Base-by-base conservation (phyloP, 805 yeast species). In the Metschnikowia sp. region DNA sequence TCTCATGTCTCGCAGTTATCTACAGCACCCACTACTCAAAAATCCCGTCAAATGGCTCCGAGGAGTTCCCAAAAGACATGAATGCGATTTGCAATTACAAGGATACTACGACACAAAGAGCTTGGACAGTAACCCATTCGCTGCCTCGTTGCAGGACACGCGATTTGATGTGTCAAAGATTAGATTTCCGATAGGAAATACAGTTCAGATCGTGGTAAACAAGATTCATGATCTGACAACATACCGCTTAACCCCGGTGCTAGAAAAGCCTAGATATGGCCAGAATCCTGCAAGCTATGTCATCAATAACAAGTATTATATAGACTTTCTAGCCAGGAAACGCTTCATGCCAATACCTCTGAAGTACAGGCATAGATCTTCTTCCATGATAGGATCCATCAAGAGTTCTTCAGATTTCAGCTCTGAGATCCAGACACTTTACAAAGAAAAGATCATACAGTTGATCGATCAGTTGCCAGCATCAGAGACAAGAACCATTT, bases 41-140 rank as follows among this genome's bases (percentile, higher is more conserved):
- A 65, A 65, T 47, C 74, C 73, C 0, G 49, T 54, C 28, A 60
- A 62, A 37, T 64, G 66, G 62, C 55, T 67, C 8, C 48, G 52
- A 10, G 50, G 50, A 15, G 53, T 52, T 10, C 51, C 50, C 19
- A 58, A 53, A 7, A 61, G 60, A 42, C 58, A 53, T 26, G 65
- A 62, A 12, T 43, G 57, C 2, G 48, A 58, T 7, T 44, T 58
- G 6, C 65, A 65, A 47, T 42, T 40, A 9, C 15, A 32, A 4
- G 50, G 36, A 3, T 61, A 40, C 42, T 66, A 63, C 43, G 51
- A 59, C 32, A 26, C 60, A 3, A 33, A 41, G 6, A 32, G 54
- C 2, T 39, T 66, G 2, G 35, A 48, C 3, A 31, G 45, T 6
- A 67, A 70, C 42, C 72, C 74, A 6, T 64, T 65, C 47, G 68